Evolutionary conservation across 208 protist genomes (phyloP).

Genomic region (Trypanosoma boissoni): DNA sequence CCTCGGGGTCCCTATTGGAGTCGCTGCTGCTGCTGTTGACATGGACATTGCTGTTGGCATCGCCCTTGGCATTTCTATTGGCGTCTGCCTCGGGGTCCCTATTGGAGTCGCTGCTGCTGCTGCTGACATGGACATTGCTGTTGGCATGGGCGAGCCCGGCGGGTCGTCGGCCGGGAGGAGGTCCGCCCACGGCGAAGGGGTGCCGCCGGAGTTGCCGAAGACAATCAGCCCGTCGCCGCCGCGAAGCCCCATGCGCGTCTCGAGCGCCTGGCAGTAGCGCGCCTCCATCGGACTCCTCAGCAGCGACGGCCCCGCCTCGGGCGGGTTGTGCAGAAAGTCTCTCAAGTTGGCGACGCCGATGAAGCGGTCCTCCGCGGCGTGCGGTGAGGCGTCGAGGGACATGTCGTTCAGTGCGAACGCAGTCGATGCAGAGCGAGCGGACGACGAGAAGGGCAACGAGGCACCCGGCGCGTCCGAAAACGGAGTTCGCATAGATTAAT

Average conservation of each 20-base stretch:
- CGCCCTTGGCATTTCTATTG: neutral
- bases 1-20: too few relatives aligned
- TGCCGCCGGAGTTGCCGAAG: neutral
- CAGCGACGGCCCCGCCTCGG: neutral
- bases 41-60: too few relatives aligned
- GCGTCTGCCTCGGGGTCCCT: neutral
- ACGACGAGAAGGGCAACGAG: too few relatives aligned
- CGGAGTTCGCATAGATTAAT: too few relatives aligned
- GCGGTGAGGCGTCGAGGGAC: neutral
- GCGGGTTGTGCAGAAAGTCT: constrained; percentile 23
- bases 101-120: too few relatives aligned
- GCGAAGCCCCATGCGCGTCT: constrained; percentile 24
- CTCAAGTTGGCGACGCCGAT: constrained; percentile 26
- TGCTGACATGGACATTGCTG: too few relatives aligned
- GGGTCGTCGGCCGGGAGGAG: too few relatives aligned
- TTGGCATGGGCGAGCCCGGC: neutral
- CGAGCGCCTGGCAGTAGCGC: constrained; percentile 19
- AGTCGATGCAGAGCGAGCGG: neutral
- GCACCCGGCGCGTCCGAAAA: too few relatives aligned
- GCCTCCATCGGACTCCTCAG: constrained; percentile 5
- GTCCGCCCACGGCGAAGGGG: neutral
- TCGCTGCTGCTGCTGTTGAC: too few relatives aligned
- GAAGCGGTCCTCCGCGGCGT: constrained; percentile 19
- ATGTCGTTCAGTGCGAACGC: neutral
- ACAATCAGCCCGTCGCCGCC: constrained; percentile 19